A percentile compares a stretch with the other conserved stretches of the same genome.
These are phyloP conservation scores for Cryptomeria japonica DNA, from an alignment of 75 land plant genomes.

Conservation along the genomic window DNA sequence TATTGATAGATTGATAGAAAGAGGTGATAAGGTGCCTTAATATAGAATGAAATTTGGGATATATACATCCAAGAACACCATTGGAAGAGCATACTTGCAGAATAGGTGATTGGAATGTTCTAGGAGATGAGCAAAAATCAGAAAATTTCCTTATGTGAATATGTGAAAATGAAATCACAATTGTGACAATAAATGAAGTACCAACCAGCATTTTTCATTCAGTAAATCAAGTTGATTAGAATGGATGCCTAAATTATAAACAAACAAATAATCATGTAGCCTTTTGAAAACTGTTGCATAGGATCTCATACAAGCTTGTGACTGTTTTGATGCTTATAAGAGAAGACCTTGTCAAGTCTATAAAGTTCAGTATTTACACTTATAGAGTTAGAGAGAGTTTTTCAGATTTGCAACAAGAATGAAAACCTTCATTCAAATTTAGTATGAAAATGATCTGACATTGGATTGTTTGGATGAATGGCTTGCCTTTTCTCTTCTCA, in stretches of 20 bases:
- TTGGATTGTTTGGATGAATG: neutral
- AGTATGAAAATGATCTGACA: neutral
- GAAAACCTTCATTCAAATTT: neutral
- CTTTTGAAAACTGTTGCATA: neutral
- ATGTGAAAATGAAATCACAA: neutral
- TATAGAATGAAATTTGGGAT: neutral
- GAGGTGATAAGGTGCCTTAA: neutral
- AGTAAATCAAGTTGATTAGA: neutral
- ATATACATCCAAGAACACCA: neutral
- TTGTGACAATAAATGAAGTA: neutral
- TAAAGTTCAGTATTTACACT: neutral
- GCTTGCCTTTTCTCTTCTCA: neutral
- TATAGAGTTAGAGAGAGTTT: neutral
- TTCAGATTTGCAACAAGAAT: neutral
- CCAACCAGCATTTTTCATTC: neutral
- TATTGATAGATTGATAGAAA: neutral
- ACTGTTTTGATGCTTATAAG: neutral
- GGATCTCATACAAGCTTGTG: neutral
- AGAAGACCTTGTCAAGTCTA: neutral
- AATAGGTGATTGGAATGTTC: neutral
- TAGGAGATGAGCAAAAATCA: neutral
- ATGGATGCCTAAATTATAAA: neutral
- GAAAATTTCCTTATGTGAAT: neutral
- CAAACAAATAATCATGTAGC: neutral
- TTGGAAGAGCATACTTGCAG: neutral